These are phyloP conservation scores for Phalaenopsis hybrid DNA, from an alignment of 116 monocot genomes.

Conservation along the genomic window DNA sequence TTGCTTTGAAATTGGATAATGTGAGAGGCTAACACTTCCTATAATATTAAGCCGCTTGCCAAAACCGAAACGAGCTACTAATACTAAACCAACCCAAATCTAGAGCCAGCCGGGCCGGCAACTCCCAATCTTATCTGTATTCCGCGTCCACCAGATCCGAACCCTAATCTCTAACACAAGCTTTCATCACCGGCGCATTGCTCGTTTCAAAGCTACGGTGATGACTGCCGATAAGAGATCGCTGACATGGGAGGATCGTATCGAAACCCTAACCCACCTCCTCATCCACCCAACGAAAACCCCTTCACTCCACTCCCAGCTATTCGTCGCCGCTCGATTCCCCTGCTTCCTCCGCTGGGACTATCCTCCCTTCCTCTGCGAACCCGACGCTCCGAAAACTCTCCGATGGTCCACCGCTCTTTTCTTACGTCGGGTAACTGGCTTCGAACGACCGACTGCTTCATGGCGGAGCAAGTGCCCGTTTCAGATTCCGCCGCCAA, in stretches of 20 bases:
- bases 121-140: too few species aligned
- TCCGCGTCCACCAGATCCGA: too few species aligned
- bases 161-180: too few species aligned
- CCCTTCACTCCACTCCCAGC: constrained; percentile 15
- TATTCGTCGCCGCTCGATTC: constrained; percentile 13
- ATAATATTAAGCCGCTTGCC: too few species aligned
- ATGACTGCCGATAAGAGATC: background rate
- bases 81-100: too few species aligned
- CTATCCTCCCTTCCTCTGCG: constrained; percentile 14
- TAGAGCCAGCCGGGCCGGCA: too few species aligned
- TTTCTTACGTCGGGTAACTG: constrained; percentile 8
- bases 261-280: constrained; percentile 14
- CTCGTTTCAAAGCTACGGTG: background rate
- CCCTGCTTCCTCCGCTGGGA: constrained; percentile 12
- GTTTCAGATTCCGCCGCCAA: constrained; percentile 16
- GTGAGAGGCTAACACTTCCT: too few species aligned
- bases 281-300: constrained; percentile 12
- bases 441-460: background rate
- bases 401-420: constrained; percentile 11
- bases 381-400: background rate
- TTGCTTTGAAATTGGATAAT: too few species aligned
- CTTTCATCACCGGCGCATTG: background rate
- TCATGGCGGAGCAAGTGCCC: constrained; percentile 25
- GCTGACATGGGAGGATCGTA: background rate
- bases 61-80: too few species aligned